Conservation (phyloP, 2,329 filamentous ascomycete species). For the Colletotrichum limetticola region DNA sequence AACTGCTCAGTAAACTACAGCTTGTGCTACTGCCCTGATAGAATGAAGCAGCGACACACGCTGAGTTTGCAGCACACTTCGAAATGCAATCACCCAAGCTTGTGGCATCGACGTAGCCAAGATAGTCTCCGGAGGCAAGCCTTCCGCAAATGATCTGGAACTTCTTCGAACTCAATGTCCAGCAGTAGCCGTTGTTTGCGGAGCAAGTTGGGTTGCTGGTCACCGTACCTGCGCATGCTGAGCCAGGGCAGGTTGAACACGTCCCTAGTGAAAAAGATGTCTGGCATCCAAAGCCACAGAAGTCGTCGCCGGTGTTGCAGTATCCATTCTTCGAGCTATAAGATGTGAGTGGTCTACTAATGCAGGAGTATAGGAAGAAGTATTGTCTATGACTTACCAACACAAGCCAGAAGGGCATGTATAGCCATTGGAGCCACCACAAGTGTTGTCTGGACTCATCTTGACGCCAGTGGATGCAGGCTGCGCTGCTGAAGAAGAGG, state of each 20-base stretch:
- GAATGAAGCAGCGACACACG: slow-evolving; percentile 20
- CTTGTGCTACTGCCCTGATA: slow-evolving; percentile 6
- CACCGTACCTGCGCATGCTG: slow-evolving; percentile 13
- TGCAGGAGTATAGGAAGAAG: slow-evolving; percentile 9
- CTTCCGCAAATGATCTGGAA: slow-evolving; percentile 26
- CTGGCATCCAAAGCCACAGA: slow-evolving; percentile 35
- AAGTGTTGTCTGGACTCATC: slow-evolving; percentile 47
- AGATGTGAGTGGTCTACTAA: neutral
- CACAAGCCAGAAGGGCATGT: slow-evolving; percentile 45
- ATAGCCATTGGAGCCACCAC: slow-evolving; percentile 51
- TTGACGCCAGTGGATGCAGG: slow-evolving; percentile 11
- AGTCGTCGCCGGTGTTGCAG: slow-evolving; percentile 33
- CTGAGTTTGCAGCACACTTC: slow-evolving; percentile 13
- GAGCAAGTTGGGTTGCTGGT: slow-evolving; percentile 16
- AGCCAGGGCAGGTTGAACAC: slow-evolving; percentile 13
- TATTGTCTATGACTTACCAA: slow-evolving; percentile 20
- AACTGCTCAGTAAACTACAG: slow-evolving; percentile 17
- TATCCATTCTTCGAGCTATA: slow-evolving; percentile 31
- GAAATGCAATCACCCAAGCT: slow-evolving; percentile 28
- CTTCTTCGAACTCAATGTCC: slow-evolving; percentile 21
- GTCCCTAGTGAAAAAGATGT: slow-evolving; percentile 12
- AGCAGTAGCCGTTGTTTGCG: slow-evolving; percentile 15
- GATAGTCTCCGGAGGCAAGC: slow-evolving; percentile 16
- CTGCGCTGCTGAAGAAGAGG: slow-evolving; percentile 8
- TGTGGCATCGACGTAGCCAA: neutral